Base-by-base conservation (phyloP, 208 protist genomes). In the Leptomonas seymouri region DNA sequence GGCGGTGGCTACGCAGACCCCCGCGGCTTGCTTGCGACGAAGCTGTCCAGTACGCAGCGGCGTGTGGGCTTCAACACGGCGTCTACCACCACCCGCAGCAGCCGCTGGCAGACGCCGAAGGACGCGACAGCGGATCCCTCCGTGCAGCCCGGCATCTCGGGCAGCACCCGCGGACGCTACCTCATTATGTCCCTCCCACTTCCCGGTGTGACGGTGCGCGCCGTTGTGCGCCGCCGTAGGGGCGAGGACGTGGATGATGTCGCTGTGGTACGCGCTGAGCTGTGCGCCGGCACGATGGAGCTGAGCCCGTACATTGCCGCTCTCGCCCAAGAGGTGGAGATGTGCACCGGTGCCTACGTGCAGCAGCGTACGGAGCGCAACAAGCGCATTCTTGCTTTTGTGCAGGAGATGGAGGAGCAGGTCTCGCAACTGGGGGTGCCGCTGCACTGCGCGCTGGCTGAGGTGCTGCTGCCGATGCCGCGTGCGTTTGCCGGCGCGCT, bases 391-490 rank as follows among this genome's bases (percentile, higher is more conserved):
- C 2, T 82, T 0, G 15, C 66, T 8, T 62, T 80, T 25, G 62
- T 87, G 20, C 76, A 87, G 53, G 60, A 71, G 41, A 36, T 90
- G 62, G 91, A 90, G 58, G 54, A 60, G n/a, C 54, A 78, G 30
- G 63, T 80, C 11, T 25, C 74, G 41, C 58, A 64, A 46, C 41
- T 67, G 20, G 44, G 67, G 8, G 46, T 86, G 20, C 57, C 58
- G 25, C 63, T 91, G 31, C 75, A 88, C 54, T 80, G 75, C 60
- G 54, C 82, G 7, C 27, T 94, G 20, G 53, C 80, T 9, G 91
- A 94, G 44, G 41, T 93, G n/a, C 72, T 90, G 18, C 57, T 94
- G n/a, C 91, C 91, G 0, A 51, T 93, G 44, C 91, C 91, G 1
- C 83, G 79, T 20, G 76, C 81, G 21, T 89, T 86, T 65, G 69